Base-by-base conservation (phyloP, 805 yeast species). In the Kluyveromyces dobzhanskii region DNA sequence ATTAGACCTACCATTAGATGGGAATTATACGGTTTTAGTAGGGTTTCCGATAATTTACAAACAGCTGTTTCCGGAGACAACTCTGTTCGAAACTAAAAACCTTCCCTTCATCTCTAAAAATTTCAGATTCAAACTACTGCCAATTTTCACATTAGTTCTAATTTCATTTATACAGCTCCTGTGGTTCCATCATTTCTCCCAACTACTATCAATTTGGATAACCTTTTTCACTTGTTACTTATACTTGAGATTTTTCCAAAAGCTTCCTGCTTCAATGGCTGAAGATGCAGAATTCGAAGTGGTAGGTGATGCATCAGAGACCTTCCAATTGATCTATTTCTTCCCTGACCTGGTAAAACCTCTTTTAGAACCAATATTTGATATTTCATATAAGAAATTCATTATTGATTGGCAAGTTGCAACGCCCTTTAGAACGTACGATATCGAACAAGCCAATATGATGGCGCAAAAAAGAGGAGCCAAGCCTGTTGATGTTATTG, bases 251-350 rank as follows among this genome's bases (percentile, higher is more conserved):
- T 88, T 85, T 59, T 78, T 64, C 64, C 92, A 86, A 32, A 56
- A 68, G n/a, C 62, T 79, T 43, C 79, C 83, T 41, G 69, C 48
- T 28, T 53, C 58, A 25, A 55, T 40, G 44, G 48, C 46, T 36
- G 45, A 55, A 23, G 48, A 54, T 26, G 60, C 58, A 10, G 52
- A 54, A 11, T 35, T 17, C 9, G 28, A 19, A 9, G 59, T 72
- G 19, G 44, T 47, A 5, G 96, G 97, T 28, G 96, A 87, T 58
- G 94, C 96, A 0, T 79, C 92, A 0, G 96, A 88, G 48, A 82
- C 90, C 1, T 88, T 88, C 66, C 78, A 84, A 40, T 69, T 88
- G 45, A 78, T 80, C 24, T 80, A 81, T 50, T 85, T 88, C 57
- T 88, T 88, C 75, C 97, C 97, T 1, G 76, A 69, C 35, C 55